Conservation (phyloP, 192 early-diverging fungal genomes). For the Rhizoclosmatium sp. region DNA sequence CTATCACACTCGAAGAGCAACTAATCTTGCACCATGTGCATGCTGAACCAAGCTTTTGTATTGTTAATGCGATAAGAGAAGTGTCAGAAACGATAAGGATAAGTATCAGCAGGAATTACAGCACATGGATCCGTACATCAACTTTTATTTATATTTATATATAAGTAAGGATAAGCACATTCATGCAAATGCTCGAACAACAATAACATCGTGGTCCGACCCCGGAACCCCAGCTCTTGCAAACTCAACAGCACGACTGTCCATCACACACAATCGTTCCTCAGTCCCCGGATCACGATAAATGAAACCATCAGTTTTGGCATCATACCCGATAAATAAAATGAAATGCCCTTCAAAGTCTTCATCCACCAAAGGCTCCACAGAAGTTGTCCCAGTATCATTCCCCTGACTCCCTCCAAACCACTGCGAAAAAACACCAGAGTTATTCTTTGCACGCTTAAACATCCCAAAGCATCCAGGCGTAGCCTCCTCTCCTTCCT, state of each 20-base stretch:
- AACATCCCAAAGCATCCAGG: neutral
- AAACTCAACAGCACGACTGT: constrained; percentile 66
- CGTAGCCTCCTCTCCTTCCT: neutral
- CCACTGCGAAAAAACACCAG: neutral
- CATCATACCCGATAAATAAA: constrained; percentile 85
- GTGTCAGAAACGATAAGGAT: too few relatives aligned
- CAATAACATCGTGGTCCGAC: constrained; percentile 82
- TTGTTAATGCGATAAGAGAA: too few relatives aligned
- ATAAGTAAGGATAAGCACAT: neutral
- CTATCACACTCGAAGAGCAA: too few relatives aligned
- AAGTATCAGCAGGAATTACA: too few relatives aligned
- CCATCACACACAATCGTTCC: constrained; percentile 75
- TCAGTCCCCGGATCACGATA: constrained; percentile 85
- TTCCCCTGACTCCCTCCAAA: neutral
- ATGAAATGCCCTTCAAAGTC: constrained; percentile 87
- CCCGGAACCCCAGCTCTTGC: constrained; percentile 65
- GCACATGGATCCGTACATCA: too few relatives aligned
- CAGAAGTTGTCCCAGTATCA: neutral
- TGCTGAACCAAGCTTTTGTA: too few relatives aligned
- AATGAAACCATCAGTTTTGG: constrained; percentile 77
- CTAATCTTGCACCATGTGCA: too few relatives aligned
- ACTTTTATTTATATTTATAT: neutral
- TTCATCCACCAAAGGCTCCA: constrained; percentile 35
- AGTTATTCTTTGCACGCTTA: neutral
- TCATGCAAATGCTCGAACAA: constrained; percentile 35